Evolutionary conservation across 768 basidiomycete genomes (phyloP).

Genomic region (Pisolithus marmoratus): DNA sequence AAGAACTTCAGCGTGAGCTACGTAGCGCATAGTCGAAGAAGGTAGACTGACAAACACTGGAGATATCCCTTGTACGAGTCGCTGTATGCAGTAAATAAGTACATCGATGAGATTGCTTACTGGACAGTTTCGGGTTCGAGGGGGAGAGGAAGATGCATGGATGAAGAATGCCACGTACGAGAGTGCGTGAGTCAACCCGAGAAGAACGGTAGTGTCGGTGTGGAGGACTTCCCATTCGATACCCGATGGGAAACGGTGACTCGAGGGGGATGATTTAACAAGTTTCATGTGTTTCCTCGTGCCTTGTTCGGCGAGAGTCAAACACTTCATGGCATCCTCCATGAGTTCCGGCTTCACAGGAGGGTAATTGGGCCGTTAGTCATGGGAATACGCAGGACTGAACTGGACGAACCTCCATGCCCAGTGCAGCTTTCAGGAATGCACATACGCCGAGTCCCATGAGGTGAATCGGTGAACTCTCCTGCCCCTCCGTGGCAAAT

Average conservation of each 20-base stretch:
- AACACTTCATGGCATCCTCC: constrained; percentile 52
- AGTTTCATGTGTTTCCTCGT: constrained; percentile 38
- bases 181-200: constrained; percentile 66
- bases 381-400: background rate
- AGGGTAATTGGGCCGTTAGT: background rate
- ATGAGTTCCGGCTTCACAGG: constrained; percentile 33
- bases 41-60: constrained; percentile 58
- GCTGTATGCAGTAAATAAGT: constrained; percentile 27
- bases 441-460: constrained; percentile 67
- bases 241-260: constrained; percentile 50
- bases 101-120: background rate
- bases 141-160: background rate
- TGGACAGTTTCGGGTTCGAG: background rate
- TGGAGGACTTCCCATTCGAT: constrained; percentile 74
- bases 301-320: constrained; percentile 46
- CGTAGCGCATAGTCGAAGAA: background rate
- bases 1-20: constrained; percentile 8
- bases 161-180: constrained; percentile 37
- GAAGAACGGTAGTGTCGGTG: constrained; percentile 65
- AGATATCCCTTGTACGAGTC: constrained; percentile 77
- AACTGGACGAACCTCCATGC: constrained; percentile 59
- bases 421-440: constrained; percentile 72
- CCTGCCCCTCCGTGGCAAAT: constrained; percentile 29
- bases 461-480: constrained; percentile 64
- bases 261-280: constrained; percentile 28